phyloP scores from a whole-genome alignment of 305 asterid genomes.

The Petunia hybrid region DNA sequence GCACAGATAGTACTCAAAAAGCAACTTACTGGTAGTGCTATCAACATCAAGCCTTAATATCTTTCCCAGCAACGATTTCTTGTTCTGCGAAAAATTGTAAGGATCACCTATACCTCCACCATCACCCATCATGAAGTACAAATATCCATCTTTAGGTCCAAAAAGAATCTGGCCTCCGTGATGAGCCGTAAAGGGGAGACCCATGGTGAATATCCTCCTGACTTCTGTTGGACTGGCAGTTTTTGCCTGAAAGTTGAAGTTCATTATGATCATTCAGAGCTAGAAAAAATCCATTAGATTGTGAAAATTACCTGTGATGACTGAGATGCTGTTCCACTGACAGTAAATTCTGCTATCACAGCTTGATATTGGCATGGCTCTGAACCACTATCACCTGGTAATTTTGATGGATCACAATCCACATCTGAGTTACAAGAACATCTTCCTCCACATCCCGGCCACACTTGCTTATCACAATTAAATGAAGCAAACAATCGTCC shows the following conservation, averaged over 20 bases:
- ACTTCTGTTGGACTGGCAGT: conserved; percentile 76
- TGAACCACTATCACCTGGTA: conserved; percentile 65
- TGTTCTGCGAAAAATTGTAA: conserved; percentile 84
- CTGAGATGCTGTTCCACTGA: conserved; percentile 58
- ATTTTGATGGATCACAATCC: conserved; percentile 76
- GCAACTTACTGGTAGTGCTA: conserved; percentile 71
- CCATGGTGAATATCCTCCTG: conserved; percentile 89
- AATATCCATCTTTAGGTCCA: conserved; percentile 82
- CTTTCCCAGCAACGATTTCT: conserved; percentile 91
- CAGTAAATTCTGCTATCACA: conserved; percentile 79
- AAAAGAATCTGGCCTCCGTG: conserved; percentile 92
- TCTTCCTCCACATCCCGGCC: conserved; percentile 81
- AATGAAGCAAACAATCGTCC: conserved; percentile 86
- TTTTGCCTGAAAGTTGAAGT: conserved; percentile 53
- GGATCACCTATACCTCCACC: conserved; percentile 89
- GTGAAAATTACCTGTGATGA: conserved; percentile 57
- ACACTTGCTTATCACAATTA: conserved; percentile 79
- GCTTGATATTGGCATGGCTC: conserved; percentile 82
- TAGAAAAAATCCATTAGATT: not conserved
- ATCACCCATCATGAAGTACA: conserved; percentile 98
- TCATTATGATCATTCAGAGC: conserved; percentile 1
- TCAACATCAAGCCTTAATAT: conserved; percentile 89
- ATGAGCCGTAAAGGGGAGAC: conserved; percentile 80
- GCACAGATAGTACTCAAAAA: not conserved
- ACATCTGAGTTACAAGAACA: conserved; percentile 95